phyloP scores from a whole-genome alignment of 75 land plant genomes.

The Pseudotsuga menziesii region DNA sequence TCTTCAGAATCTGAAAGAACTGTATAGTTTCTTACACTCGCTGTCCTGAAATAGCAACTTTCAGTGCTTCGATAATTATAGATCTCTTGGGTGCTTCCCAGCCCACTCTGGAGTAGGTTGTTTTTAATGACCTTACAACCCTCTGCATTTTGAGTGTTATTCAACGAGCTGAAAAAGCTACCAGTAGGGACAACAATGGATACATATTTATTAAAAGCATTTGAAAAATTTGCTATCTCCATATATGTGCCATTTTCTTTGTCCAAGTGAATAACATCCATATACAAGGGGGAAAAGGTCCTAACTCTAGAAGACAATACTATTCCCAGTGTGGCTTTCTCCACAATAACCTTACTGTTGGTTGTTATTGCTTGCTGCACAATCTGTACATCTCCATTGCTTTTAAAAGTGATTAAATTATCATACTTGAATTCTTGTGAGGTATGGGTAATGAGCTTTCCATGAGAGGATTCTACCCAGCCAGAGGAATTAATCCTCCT shows the following conservation, averaged over 20 bases:
- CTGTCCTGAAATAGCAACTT: constrained; percentile 59
- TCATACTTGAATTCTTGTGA: constrained; percentile 30
- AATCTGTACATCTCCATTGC: constrained; percentile 25
- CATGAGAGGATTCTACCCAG: constrained; percentile 70
- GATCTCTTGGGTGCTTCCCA: constrained; percentile 52
- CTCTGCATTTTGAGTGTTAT: constrained; percentile 44
- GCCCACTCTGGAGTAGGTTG: constrained; percentile 47
- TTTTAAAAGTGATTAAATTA: constrained; percentile 43
- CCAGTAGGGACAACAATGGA: constrained; percentile 10
- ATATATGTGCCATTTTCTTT: constrained; percentile 28
- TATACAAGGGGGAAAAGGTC: constrained; percentile 34
- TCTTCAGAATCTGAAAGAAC: constrained; percentile 34
- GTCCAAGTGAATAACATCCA: constrained; percentile 17
- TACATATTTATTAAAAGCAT: constrained; percentile 38
- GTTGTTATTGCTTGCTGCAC: constrained; percentile 43
- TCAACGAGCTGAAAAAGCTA: constrained; percentile 28
- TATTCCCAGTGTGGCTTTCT: constrained; percentile 17
- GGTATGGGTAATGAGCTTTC: constrained; percentile 47
- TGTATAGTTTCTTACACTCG: constrained; percentile 66
- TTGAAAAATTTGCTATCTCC: constrained; percentile 26
- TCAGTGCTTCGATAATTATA: constrained; percentile 46
- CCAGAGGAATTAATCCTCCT: constrained; percentile 48
- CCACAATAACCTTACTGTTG: constrained; percentile 24
- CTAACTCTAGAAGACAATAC: constrained; percentile 13
- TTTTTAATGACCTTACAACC: constrained; percentile 47